Percentiles rank a stretch among this genome's conserved stretches.
Conservation (phyloP, 202 grass and related monocot species). For the Schoenoplectus triqueter region DNA sequence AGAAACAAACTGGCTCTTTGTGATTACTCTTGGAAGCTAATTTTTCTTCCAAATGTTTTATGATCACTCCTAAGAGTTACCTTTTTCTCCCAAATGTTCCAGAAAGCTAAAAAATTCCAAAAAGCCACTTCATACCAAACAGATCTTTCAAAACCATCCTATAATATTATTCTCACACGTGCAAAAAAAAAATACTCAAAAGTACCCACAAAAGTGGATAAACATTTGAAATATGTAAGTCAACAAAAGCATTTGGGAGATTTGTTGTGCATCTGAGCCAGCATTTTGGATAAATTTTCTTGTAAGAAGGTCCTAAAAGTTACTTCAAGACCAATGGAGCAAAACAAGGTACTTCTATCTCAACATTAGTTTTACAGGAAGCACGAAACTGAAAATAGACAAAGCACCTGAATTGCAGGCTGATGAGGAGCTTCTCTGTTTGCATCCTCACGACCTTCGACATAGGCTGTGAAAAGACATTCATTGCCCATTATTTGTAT, state of each 20-base stretch:
- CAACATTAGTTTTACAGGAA: conserved; percentile 13
- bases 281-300: background rate
- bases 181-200: conserved; percentile 27
- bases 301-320: background rate
- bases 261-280: background rate
- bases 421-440: conserved; percentile 61
- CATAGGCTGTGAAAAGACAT: conserved; percentile 60
- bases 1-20: background rate
- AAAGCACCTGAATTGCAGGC: conserved; percentile 66
- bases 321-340: background rate
- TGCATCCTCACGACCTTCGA: conserved; percentile 76
- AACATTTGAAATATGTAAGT: conserved; percentile 23
- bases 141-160: background rate
- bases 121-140: background rate
- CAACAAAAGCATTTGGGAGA: conserved; percentile 31
- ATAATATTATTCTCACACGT: conserved; percentile 6
- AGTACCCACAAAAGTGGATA: background rate
- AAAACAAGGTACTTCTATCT: background rate
- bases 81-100: conserved; percentile 1
- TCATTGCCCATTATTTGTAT: conserved; percentile 27
- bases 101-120: background rate
- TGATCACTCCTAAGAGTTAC: background rate
- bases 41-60: conserved; percentile 10
- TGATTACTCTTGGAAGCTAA: background rate
- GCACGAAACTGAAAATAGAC: background rate